These are phyloP conservation scores for Kodamaea jinghongensis DNA, from an alignment of 805 yeast species.

Conservation along the genomic window DNA sequence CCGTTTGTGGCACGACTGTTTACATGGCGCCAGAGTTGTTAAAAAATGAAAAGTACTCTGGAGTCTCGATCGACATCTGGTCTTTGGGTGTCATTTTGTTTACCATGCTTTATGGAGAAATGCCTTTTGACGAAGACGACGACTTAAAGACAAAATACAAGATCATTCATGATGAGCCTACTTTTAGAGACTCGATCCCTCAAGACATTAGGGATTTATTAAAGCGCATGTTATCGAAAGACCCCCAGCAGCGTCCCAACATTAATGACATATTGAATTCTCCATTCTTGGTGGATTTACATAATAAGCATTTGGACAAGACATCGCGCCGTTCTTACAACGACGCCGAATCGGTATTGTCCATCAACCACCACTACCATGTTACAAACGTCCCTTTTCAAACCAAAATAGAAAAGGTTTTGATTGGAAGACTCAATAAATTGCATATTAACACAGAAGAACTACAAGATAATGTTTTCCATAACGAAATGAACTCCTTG, in stretches of 20 bases:
- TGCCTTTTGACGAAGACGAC: conserved; percentile 91
- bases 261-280: conserved; percentile 37
- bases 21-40: conserved; percentile 97
- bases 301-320: conserved; percentile 24
- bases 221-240: conserved; percentile 56
- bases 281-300: conserved; percentile 31
- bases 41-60: conserved; percentile 65
- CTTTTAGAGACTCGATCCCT: conserved; percentile 46
- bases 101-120: conserved; percentile 77
- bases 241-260: conserved; percentile 60
- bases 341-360: conserved; percentile 37
- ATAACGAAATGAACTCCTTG: conserved; percentile 64
- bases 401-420: conserved; percentile 58
- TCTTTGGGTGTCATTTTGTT: conserved; percentile 85
- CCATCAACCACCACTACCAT: conserved; percentile 39
- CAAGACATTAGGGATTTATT: conserved; percentile 52
- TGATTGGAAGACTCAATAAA: conserved; percentile 57
- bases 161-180: conserved; percentile 67
- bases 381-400: conserved; percentile 43
- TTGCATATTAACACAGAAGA: conserved; percentile 63
- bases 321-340: conserved; percentile 16
- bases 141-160: conserved; percentile 57
- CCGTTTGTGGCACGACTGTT: conserved; percentile 91
- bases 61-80: conserved; percentile 86
- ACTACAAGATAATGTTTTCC: conserved; percentile 54